Percentiles rank a stretch among this genome's conserved stretches.
Conservation (phyloP, 331 rosid species). For the Spiraea crenata region DNA sequence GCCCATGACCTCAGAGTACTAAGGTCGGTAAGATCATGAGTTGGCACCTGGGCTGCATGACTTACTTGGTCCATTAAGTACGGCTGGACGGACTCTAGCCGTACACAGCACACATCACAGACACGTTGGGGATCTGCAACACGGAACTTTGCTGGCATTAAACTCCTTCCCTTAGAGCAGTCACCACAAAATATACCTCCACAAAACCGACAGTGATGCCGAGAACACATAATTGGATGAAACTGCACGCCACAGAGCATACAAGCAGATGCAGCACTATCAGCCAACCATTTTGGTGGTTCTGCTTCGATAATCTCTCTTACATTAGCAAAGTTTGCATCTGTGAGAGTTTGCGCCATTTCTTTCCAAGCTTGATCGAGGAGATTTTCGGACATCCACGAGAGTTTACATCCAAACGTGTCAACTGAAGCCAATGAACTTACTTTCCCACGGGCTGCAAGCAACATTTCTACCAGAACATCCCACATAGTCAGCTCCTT, state of each 20-base stretch:
- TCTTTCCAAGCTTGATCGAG: slow-evolving; percentile 95
- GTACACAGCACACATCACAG: slow-evolving; percentile 91
- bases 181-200: slow-evolving; percentile 97
- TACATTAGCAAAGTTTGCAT: slow-evolving; percentile 62
- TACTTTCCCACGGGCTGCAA: slow-evolving; percentile 79
- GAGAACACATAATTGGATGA: slow-evolving; percentile 93
- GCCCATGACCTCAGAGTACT: slow-evolving; percentile 95
- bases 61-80: slow-evolving; percentile 93
- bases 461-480: slow-evolving; percentile 84
- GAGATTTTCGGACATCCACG: slow-evolving; percentile 64
- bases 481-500: slow-evolving; percentile 98
- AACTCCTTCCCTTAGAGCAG: slow-evolving; percentile 89
- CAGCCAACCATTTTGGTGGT: slow-evolving; percentile 97
- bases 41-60: slow-evolving; percentile 85
- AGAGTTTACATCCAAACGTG: slow-evolving; percentile 32
- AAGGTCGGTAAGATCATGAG: slow-evolving; percentile 91
- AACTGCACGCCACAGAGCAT: slow-evolving; percentile 93
- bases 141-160: slow-evolving; percentile 76
- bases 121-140: slow-evolving; percentile 84
- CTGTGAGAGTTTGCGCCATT: slow-evolving; percentile 87
- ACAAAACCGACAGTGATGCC: slow-evolving; percentile 98
- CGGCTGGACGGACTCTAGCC: slow-evolving; percentile 86
- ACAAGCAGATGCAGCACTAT: slow-evolving; percentile 86
- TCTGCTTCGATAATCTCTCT: slow-evolving; percentile 78
- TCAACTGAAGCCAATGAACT: slow-evolving; percentile 67